Evolutionary conservation across 2,329 filamentous ascomycete species (phyloP).

Genomic region (Talaromyces sp.): DNA sequence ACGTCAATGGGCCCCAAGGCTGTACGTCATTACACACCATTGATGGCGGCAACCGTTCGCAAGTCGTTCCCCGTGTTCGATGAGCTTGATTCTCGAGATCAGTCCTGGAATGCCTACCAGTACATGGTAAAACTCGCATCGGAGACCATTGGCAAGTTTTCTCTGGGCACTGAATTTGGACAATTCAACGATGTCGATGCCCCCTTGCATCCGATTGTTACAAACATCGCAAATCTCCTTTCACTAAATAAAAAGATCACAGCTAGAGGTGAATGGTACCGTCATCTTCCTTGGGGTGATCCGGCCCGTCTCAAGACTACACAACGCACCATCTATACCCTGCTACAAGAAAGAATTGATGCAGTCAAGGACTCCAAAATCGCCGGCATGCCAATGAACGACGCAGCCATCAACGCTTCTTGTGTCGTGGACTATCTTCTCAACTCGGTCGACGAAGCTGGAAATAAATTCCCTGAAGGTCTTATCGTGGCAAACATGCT

Average conservation of each 20-base stretch:
- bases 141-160: slow-evolving; percentile 49
- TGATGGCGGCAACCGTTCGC: slow-evolving; percentile 60
- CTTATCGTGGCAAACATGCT: slow-evolving; percentile 48
- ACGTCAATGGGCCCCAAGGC: slow-evolving; percentile 22
- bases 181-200: slow-evolving; percentile 51
- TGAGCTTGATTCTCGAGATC: slow-evolving; percentile 49
- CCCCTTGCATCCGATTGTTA: slow-evolving; percentile 56
- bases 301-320: slow-evolving; percentile 27
- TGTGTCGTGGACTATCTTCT: slow-evolving; percentile 51
- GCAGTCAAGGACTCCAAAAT: slow-evolving; percentile 37
- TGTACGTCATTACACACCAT: slow-evolving; percentile 53
- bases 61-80: slow-evolving; percentile 54
- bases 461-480: slow-evolving; percentile 55
- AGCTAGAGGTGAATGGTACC: slow-evolving; percentile 59
- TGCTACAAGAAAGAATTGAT: background rate
- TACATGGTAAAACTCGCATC: slow-evolving; percentile 55
- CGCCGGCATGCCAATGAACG: slow-evolving; percentile 2
- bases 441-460: slow-evolving; percentile 58
- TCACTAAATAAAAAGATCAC: slow-evolving; percentile 63
- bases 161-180: slow-evolving; percentile 48
- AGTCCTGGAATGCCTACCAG: slow-evolving; percentile 53
- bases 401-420: background rate
- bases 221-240: slow-evolving; percentile 54
- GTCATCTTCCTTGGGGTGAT: slow-evolving; percentile 60
- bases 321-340: background rate